These are phyloP conservation scores for Psilocybe cyanescens DNA, from an alignment of 768 basidiomycete genomes.

Conservation along the genomic window DNA sequence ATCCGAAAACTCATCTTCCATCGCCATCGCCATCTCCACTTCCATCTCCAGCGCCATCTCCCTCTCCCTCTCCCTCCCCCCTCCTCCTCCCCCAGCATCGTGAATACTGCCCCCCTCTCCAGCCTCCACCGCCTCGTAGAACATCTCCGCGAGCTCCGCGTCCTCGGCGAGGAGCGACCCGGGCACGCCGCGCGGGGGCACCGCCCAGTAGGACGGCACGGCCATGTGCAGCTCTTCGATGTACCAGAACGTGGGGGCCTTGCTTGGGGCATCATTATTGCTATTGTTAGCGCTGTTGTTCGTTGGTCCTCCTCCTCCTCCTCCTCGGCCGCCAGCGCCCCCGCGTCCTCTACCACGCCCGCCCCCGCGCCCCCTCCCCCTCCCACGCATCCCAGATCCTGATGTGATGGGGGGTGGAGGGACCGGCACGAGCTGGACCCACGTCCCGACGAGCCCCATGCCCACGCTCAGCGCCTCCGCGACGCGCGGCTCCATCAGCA, in stretches of 20 bases:
- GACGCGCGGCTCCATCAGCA: slow-evolving; percentile 49
- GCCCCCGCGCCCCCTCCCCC: slow-evolving; percentile 18
- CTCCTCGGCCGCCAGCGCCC: background rate
- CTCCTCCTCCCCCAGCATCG: background rate
- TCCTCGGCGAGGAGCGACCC: background rate
- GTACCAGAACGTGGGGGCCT: slow-evolving; percentile 52
- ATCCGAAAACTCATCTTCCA: slow-evolving; percentile 7
- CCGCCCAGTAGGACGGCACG: slow-evolving; percentile 54
- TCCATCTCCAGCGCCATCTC: slow-evolving; percentile 11
- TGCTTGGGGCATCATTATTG: too few species aligned
- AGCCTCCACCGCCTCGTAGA: background rate
- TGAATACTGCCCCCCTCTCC: background rate
- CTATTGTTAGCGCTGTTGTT: too few species aligned
- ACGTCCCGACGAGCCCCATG: slow-evolving; percentile 62
- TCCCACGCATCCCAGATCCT: slow-evolving; percentile 14
- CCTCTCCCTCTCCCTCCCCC: background rate
- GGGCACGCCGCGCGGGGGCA: slow-evolving; percentile 6
- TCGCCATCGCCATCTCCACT: background rate
- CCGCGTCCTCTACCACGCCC: slow-evolving; percentile 8
- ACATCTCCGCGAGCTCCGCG: background rate
- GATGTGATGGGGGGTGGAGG: background rate
- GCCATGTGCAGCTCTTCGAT: slow-evolving; percentile 56
- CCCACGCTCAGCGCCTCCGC: slow-evolving; percentile 46
- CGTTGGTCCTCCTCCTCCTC: background rate
- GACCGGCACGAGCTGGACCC: slow-evolving; percentile 58